Base-by-base conservation (phyloP, 2,329 filamentous ascomycete genomes). In the Corniculantispora saksenae region DNA sequence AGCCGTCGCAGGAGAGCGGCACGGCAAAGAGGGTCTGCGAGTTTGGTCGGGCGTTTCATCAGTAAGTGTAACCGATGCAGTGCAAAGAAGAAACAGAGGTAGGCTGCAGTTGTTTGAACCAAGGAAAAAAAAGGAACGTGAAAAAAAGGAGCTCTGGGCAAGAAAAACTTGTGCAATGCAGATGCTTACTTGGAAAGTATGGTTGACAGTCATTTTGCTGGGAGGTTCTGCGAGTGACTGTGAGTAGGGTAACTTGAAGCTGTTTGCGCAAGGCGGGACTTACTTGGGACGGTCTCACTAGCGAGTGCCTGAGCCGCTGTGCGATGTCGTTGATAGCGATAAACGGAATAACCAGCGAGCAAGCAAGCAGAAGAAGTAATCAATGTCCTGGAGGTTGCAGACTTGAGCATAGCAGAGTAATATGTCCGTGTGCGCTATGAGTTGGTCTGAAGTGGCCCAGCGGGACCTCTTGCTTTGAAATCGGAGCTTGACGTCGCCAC, bases 21-120 rank as follows among this genome's bases (percentile, higher is more conserved):
- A 98, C 95, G 69, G 94, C 93, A 78, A 98, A 98, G 69, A 94
- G 90, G 67, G 94, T 97, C 91, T 98, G 69, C 70, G 69, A 47
- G 38, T 40, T 43, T 43, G 32, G 54, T 47, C 29, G 43, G 15
- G 53, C n/a, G 63, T 64, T 66, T 64, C 61, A 63, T 69, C 54
- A 63, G 61, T 29, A 8, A 51, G 25, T 59, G 62, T 59, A 45
- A 64, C 62, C 62, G 47, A 64, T 32, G 61, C 69, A 56, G 67
- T 72, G 68, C 57, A 61, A 53, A 19, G 38, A 61, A 60, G 50
- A 63, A 63, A 40, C 38, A 32, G 29, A 35, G 23, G 13, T 48
- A 25, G 29, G 17, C 7, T n/a, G 58, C 29, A 40, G 7, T n/a
- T 6, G 35, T 29, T 25, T 27, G n/a, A 23, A 27, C 5, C 50